A percentile compares a stretch with the other conserved stretches of the same genome.
These are phyloP conservation scores for Grosmannia clavigera DNA, from an alignment of 2,329 filamentous ascomycete species.

Conservation along the genomic window DNA sequence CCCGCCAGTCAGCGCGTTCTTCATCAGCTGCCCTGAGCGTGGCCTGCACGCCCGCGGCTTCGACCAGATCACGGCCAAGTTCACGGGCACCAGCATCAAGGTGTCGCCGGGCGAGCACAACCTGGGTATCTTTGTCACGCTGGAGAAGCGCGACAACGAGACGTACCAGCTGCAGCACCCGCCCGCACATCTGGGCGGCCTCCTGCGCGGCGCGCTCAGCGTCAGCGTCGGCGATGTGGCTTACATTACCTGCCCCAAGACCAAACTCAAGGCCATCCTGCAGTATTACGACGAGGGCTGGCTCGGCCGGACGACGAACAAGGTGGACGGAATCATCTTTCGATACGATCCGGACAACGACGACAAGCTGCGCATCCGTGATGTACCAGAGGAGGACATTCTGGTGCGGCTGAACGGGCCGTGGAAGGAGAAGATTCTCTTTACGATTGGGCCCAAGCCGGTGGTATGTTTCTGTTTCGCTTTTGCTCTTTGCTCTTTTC, in stretches of 20 bases:
- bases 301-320: slow-evolving; percentile 84
- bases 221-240: slow-evolving; percentile 85
- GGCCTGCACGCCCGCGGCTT: slow-evolving; percentile 81
- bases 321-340: slow-evolving; percentile 83
- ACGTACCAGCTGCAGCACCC: slow-evolving; percentile 94
- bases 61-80: slow-evolving; percentile 94
- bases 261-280: slow-evolving; percentile 79
- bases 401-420: slow-evolving; percentile 71
- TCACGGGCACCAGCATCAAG: slow-evolving; percentile 88
- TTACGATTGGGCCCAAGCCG: slow-evolving; percentile 46
- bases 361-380: slow-evolving; percentile 64
- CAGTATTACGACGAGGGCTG: slow-evolving; percentile 92
- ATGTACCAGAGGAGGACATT: slow-evolving; percentile 75
- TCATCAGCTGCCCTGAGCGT: slow-evolving; percentile 82
- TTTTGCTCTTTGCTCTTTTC: neutral
- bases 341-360: slow-evolving; percentile 82
- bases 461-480: slow-evolving; percentile 36
- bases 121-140: slow-evolving; percentile 83
- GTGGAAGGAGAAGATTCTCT: slow-evolving; percentile 64
- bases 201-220: slow-evolving; percentile 76
- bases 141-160: slow-evolving; percentile 70
- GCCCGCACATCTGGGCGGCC: slow-evolving; percentile 78
- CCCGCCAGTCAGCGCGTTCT: slow-evolving; percentile 92
- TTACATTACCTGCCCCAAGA: slow-evolving; percentile 81
- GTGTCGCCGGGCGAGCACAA: slow-evolving; percentile 90